phyloP scores from a whole-genome alignment of 352 stramenopile genomes.

The Plasmopara halstedii region DNA sequence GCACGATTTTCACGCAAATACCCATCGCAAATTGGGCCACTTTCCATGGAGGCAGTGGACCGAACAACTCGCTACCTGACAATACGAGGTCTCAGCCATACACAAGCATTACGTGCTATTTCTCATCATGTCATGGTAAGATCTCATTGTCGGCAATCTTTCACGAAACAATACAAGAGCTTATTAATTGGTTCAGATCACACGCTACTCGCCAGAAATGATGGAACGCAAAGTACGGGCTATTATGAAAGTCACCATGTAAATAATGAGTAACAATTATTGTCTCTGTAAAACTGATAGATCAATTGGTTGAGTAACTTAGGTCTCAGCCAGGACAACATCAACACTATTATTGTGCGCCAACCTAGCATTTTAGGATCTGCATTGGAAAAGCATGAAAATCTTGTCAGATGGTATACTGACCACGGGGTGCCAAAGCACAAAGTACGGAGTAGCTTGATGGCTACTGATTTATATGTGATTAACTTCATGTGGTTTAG shows the following conservation, averaged over 20 bases:
- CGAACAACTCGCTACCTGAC: constrained; percentile 26
- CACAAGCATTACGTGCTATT: constrained; percentile 23
- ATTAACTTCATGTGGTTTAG: constrained; percentile 9
- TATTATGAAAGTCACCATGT: neutral
- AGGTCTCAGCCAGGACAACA: constrained; percentile 23
- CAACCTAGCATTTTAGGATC: constrained; percentile 35
- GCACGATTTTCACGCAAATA: constrained; percentile 35
- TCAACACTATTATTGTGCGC: constrained; percentile 25
- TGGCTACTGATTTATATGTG: neutral
- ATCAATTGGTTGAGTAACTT: constrained; percentile 26
- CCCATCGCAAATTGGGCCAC: neutral
- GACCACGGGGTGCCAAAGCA: constrained; percentile 19
- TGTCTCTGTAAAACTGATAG: constrained; percentile 4
- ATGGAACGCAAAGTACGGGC: constrained; percentile 33
- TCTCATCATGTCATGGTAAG: constrained; percentile 28
- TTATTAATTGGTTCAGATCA: constrained; percentile 16
- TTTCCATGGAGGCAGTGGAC: constrained; percentile 17
- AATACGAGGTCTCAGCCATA: constrained; percentile 21
- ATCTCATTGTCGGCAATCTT: neutral
- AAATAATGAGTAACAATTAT: neutral
- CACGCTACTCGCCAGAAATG: constrained; percentile 17
- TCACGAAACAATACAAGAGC: too few species aligned
- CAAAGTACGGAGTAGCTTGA: constrained; percentile 15
- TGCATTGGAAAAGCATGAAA: constrained; percentile 19
- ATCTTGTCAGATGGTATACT: constrained; percentile 33